Evolutionary conservation across 108 stramenopile species (phyloP), one percentile per base, ranked within the genome.

Genomic region (Fragilariopsis cylindrus): DNA sequence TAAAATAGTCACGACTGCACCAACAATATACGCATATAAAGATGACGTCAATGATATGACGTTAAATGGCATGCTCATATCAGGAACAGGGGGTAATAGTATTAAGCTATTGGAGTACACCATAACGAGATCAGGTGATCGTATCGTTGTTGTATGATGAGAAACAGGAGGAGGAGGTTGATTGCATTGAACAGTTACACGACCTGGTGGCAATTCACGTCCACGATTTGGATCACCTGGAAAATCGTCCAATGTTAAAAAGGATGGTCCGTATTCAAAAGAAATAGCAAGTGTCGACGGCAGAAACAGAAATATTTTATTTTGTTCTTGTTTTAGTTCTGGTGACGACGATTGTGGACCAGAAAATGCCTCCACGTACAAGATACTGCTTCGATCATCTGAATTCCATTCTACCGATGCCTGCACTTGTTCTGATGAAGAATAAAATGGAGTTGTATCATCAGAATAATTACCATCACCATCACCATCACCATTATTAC

Each of bases 11-110:
- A 97, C 62, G 49, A 92, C 60, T 1, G 93, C 90, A 12, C 97
- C 97, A 48, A 96, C 63, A 46, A 96, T 76, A 66, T 96, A 96
- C 8, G 95, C 95, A 72, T 91, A 88, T 41, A 96, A 57, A 13
- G 91, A 96, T 66, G 93, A 95, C 16, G 87, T 87, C 41, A 97
- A 57, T 40, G 91, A 90, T 49, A 96, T 85, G 57, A 97, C 97
- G 82, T 97, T 97, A 81, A 96, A 97, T 11, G 96, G 96, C 97
- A 97, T 97, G 75, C 91, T 92, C 88, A 96, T 87, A 79, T 97
- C 97, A 6, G 96, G 96, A 60, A 94, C 85, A 1, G 96, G 96
- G 60, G 92, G 90, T 16, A 90, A 70, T 3, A 96, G 18, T 7
- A 96, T 63, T 15, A 90, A 52, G 0, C 90, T 80, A 55, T 91